Percentiles rank a stretch among this genome's conserved stretches.
Conservation (phyloP, 2,329 filamentous ascomycete genomes). For the Zymoseptoria crescenta region DNA sequence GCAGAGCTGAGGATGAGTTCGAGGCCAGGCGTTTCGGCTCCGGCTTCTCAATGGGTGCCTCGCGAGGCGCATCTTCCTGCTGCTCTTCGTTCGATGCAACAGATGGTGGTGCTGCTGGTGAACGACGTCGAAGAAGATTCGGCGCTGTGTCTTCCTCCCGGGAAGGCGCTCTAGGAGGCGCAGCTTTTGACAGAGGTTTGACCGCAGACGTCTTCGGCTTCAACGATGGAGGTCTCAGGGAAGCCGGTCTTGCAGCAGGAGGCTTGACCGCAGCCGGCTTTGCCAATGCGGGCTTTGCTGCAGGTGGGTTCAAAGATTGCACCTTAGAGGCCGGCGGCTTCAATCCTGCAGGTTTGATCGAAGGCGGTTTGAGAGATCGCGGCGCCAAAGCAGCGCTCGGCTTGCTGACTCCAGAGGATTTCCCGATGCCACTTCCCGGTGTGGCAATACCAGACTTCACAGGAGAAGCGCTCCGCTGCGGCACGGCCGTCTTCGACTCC, state of each 20-base stretch:
- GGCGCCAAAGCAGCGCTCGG: not conserved
- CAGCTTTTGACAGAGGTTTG: not conserved
- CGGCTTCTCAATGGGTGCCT: not conserved
- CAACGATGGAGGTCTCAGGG: not conserved
- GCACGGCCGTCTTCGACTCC: constrained; percentile 9
- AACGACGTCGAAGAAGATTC: not conserved
- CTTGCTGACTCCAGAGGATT: not conserved
- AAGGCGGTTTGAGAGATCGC: not conserved
- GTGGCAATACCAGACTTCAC: constrained; percentile 9
- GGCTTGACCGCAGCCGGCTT: not conserved
- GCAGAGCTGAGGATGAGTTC: constrained; percentile 65
- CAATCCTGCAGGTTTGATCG: not conserved
- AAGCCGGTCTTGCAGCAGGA: not conserved
- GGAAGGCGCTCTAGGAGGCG: not conserved
- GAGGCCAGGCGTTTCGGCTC: constrained; percentile 14
- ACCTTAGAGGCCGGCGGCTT: not conserved
- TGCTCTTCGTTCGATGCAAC: not conserved
- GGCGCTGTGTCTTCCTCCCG: not conserved
- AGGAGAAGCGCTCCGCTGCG: constrained; percentile 10
- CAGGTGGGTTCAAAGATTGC: not conserved
- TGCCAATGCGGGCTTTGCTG: not conserved
- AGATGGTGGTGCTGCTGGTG: not conserved
- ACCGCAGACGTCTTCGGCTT: constrained; percentile 10
- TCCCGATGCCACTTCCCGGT: not conserved
- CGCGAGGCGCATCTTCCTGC: not conserved